Evolutionary conservation across 225 moss, liverwort and hornwort species (phyloP), one percentile per base, ranked within the genome.

Genomic region (Lunularia cruciata): DNA sequence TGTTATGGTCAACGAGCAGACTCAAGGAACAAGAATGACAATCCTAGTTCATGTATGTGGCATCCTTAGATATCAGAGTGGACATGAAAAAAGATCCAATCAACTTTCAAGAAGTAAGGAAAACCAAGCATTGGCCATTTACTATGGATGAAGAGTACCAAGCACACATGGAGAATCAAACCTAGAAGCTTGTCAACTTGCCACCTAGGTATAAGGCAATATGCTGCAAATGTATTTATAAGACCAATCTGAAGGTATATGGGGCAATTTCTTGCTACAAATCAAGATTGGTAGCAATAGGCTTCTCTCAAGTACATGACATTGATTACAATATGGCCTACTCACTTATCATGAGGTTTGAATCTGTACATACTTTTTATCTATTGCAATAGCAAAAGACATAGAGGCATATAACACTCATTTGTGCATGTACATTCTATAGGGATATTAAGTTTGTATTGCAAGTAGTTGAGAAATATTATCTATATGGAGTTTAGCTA

Each of bases 241-340:
- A 54, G 53, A 2, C 36, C 3, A 73, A 73, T 18, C 35, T 16
- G 8, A 53, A 23, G 19, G 26, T 7, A 3, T 5, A 32, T 47
- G 65, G 73, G 28, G 6, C 30, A 8, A 34, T 73, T 1, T 30
- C 11, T 0, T 6, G 22, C 1, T 60, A 36, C 37, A 71, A 71
- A 31, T 56, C 57, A 2, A 60, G 61, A 37, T 27, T 65, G n/a
- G 73, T 73, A 12, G 68, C 48, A 0, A 69, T 60, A 14, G 60
- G 69, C 19, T 70, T 22, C 9, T 49, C 52, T 9, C 59, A 69
- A 6, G 9, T 19, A 6, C 8, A 36, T 3, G 61, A 10, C 1
- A n/a, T 61, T 25, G 47, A 69, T 63, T 62, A 27, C 16, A 33
- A 53, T 3, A 48, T 52, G 0, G 62, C 69, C 9, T 69, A 52